These are phyloP conservation scores for Apiospora malaysiana DNA, from an alignment of 2,329 filamentous ascomycete genomes.

Conservation along the genomic window DNA sequence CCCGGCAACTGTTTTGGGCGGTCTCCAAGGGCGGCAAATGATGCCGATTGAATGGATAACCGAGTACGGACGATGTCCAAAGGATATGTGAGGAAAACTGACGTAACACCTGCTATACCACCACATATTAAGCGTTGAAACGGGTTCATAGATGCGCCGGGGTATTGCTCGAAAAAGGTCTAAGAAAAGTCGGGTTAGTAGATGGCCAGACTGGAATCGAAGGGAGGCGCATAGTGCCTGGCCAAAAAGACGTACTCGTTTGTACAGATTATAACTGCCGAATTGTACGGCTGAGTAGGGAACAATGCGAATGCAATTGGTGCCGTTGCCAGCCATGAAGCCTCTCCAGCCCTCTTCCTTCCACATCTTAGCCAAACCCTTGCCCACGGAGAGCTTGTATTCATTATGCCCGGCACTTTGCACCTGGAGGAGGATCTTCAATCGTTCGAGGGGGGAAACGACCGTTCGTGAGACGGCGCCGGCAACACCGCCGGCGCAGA, in stretches of 20 bases:
- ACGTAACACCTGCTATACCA: slow-evolving; percentile 91
- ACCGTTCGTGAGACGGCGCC: slow-evolving; percentile 98
- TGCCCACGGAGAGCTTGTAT: slow-evolving; percentile 89
- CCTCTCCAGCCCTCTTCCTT: slow-evolving; percentile 95
- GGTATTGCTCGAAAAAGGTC: slow-evolving; percentile 78
- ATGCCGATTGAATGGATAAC: slow-evolving; percentile 96
- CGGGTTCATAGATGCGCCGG: slow-evolving; percentile 76
- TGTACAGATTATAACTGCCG: slow-evolving; percentile 97
- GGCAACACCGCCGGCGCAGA: slow-evolving; percentile 91
- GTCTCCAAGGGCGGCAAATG: slow-evolving; percentile 77
- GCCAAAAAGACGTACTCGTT: slow-evolving; percentile 71
- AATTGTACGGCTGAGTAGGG: slow-evolving; percentile 99
- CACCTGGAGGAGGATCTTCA: slow-evolving; percentile 98
- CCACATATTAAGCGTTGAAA: slow-evolving; percentile 84
- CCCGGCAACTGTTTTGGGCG: slow-evolving; percentile 76
- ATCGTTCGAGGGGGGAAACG: slow-evolving; percentile 90
- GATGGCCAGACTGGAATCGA: neutral
- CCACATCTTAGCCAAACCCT: slow-evolving; percentile 95
- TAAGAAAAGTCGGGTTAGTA: slow-evolving; percentile 30
- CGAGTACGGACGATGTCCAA: slow-evolving; percentile 97
- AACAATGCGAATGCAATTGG: slow-evolving; percentile 97
- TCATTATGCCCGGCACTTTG: slow-evolving; percentile 90
- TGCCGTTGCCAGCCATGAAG: slow-evolving; percentile 97
- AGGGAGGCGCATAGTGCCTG: neutral
- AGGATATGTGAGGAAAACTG: slow-evolving; percentile 92